Evolutionary conservation across 352 stramenopile genomes (phyloP).

Genomic region (Phytophthora colocasiae): DNA sequence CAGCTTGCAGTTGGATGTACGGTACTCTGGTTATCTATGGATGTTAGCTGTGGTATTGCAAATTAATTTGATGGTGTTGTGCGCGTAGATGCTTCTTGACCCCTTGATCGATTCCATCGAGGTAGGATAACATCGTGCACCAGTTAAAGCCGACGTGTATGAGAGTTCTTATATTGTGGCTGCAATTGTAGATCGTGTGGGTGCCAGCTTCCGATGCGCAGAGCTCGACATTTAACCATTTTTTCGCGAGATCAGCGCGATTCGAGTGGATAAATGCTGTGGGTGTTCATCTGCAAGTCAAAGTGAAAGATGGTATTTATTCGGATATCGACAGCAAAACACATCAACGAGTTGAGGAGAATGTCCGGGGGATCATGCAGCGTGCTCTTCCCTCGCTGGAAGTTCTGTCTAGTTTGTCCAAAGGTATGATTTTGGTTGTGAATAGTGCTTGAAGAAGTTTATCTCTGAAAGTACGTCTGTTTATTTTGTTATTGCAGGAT

Average conservation of each 20-base stretch:
- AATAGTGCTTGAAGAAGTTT: neutral
- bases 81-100: conserved; percentile 33
- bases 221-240: conserved; percentile 50
- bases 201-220: conserved; percentile 18
- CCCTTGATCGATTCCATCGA: conserved; percentile 48
- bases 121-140: conserved; percentile 18
- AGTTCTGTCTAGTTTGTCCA: conserved; percentile 25
- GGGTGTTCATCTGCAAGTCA: conserved; percentile 51
- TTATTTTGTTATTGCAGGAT: conserved; percentile 32
- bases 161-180: neutral
- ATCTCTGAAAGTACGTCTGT: conserved; percentile 9
- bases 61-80: conserved; percentile 8
- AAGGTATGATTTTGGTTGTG: conserved; percentile 16
- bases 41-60: neutral
- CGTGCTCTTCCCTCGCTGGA: conserved; percentile 32
- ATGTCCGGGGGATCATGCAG: conserved; percentile 36
- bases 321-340: conserved; percentile 25
- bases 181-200: conserved; percentile 43
- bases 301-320: conserved; percentile 10
- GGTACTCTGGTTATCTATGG: neutral
- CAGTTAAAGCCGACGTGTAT: neutral
- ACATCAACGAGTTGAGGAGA: conserved; percentile 41
- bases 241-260: conserved; percentile 34
- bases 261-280: conserved; percentile 35
- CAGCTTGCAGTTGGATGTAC: conserved; percentile 23